phyloP scores from a whole-genome alignment of 179 eudicot species.

The Vitellaria paradoxa region DNA sequence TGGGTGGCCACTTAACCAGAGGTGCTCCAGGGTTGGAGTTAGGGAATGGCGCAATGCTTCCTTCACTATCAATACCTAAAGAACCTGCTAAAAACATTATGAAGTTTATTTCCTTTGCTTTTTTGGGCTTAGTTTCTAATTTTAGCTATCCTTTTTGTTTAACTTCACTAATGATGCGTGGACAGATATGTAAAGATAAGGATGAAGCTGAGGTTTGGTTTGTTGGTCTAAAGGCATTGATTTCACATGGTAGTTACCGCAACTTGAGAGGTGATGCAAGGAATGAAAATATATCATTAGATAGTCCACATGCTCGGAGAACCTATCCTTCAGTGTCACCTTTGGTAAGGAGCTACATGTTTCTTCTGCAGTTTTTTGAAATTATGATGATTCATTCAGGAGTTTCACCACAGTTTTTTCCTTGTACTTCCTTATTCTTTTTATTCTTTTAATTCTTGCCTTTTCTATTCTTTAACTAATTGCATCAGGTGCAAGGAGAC shows the following conservation, averaged over 20 bases:
- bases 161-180: slow-evolving; percentile 11
- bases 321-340: slow-evolving; percentile 45
- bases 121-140: background rate
- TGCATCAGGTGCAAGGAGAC: slow-evolving; percentile 58
- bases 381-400: background rate
- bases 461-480: background rate
- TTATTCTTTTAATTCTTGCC: slow-evolving; percentile 5
- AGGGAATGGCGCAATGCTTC: slow-evolving; percentile 20
- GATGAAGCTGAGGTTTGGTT: slow-evolving; percentile 99
- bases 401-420: slow-evolving; percentile 6
- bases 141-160: background rate
- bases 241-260: slow-evolving; percentile 51
- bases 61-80: background rate
- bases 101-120: slow-evolving; percentile 6
- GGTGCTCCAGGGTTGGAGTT: background rate
- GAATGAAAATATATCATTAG: slow-evolving; percentile 43
- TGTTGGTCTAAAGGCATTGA: slow-evolving; percentile 77
- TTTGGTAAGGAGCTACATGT: slow-evolving; percentile 38
- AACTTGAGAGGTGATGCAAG: slow-evolving; percentile 54
- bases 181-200: slow-evolving; percentile 95
- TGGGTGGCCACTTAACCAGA: slow-evolving; percentile 12
- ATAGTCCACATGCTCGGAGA: slow-evolving; percentile 45
- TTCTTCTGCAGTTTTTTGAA: slow-evolving; percentile 4
- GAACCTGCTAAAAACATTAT: background rate
- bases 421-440: background rate